Evolutionary conservation across 2,329 filamentous ascomycete species (phyloP).

Genomic region (Hawksworthiomyces lignivorus): DNA sequence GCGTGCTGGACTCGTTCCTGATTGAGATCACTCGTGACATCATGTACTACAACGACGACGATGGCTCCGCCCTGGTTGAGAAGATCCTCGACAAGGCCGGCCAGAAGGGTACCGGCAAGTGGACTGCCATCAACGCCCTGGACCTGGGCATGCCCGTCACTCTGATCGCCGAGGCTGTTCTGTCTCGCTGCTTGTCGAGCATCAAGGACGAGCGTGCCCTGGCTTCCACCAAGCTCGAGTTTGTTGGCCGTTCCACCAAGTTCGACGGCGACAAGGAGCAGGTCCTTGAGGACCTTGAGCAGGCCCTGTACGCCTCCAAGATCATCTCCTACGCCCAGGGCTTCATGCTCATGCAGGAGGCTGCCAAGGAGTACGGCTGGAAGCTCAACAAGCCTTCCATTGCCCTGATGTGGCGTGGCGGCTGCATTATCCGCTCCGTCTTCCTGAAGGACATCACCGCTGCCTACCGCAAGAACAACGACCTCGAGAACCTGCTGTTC

Average conservation of each 20-base stretch:
- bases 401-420: slow-evolving; percentile 99
- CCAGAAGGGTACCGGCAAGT: slow-evolving; percentile 99
- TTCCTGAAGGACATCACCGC: slow-evolving; percentile 99
- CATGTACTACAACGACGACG: slow-evolving; percentile 96
- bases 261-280: slow-evolving; percentile 88
- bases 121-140: slow-evolving; percentile 98
- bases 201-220: slow-evolving; percentile 88
- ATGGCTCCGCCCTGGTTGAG: slow-evolving; percentile 84
- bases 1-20: slow-evolving; percentile 96
- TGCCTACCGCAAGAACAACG: slow-evolving; percentile 88
- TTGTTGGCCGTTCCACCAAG: slow-evolving; percentile 63
- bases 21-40: slow-evolving; percentile 99
- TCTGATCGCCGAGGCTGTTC: slow-evolving; percentile 93
- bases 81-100: slow-evolving; percentile 98
- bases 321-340: slow-evolving; percentile 99
- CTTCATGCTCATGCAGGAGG: slow-evolving; percentile 99
- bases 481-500: slow-evolving; percentile 96
- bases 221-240: slow-evolving; percentile 70
- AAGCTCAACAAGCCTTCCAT: slow-evolving; percentile 99
- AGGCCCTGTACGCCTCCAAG: slow-evolving; percentile 98
- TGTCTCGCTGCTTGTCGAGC: slow-evolving; percentile 85
- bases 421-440: slow-evolving; percentile 99
- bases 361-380: slow-evolving; percentile 92
- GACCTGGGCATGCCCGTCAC: slow-evolving; percentile 98
- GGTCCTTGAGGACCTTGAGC: slow-evolving; percentile 95